Base-by-base conservation (phyloP, 2,329 filamentous ascomycete species). In the Scedosporium apiospermum region DNA sequence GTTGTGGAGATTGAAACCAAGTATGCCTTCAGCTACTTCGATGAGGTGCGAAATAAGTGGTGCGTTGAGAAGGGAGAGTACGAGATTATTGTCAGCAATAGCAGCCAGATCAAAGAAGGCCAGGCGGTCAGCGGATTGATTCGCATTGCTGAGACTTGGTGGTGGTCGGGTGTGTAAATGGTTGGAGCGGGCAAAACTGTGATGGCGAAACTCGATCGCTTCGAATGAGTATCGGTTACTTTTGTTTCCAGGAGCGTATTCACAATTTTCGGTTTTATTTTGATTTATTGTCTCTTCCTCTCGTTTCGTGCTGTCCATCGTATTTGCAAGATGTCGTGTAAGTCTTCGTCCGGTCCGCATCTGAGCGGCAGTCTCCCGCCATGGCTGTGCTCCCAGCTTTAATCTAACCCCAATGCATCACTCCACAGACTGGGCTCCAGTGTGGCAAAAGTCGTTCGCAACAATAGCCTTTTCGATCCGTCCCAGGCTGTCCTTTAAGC, bases 1-100 rank as follows among this genome's bases (percentile, higher is more conserved):
- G 75, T 78, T n/a, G 77, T 92, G 6, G 74, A 76, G 4, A 74
- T 86, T 58, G 71, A 82, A 64, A 82, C 82, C 68, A 90, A 88
- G 74, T 86, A 89, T 62, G 85, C 83, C 0, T 82, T 84, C 0
- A 83, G 83, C 62, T 91, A 87, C 75, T 91, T 86, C 79, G 87
- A 90, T 67, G 88, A 91, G 75, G 80, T 82, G 65, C 76, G 83
- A 12, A 78, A 82, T 62, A 77, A 84, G 68, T 92, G 88, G 88
- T 80, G 83, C 21, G 82, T 81, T 1, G 87, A 90, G 74, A 80
- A 80, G 69, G 89, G 88, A 34, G 76, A 77, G 58, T 91, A 90
- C 70, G 80, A 81, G 63, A 78, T 90, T 16, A 73, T 86, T 62
- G 82, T 90, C 2, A 81, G 79, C 7, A 76, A 81, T 58, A 88